Percentiles rank a stretch among this genome's conserved stretches.
Evolutionary conservation across 805 yeast genomes (phyloP).

Genomic region (Kuraishia ogatae): DNA sequence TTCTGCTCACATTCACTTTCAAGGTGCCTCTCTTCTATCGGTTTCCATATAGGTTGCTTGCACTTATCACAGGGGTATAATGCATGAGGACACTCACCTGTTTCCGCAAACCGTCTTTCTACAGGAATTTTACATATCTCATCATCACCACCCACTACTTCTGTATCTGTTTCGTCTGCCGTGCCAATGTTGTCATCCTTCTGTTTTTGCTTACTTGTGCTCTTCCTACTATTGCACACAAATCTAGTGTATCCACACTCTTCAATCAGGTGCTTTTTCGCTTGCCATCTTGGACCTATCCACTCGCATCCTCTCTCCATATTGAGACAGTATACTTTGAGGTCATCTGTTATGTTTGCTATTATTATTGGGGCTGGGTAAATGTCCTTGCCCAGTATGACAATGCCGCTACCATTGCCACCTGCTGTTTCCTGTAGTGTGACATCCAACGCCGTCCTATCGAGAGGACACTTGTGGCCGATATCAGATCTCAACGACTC

Average conservation of each 20-base stretch:
- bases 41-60: slow-evolving; percentile 16
- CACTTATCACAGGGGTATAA: slow-evolving; percentile 29
- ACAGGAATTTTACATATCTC: not conserved
- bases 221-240: slow-evolving; percentile 19
- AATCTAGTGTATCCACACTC: slow-evolving; percentile 31
- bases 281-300: slow-evolving; percentile 50
- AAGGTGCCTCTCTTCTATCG: slow-evolving; percentile 26
- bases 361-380: slow-evolving; percentile 50
- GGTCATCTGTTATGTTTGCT: slow-evolving; percentile 52
- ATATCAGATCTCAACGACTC: slow-evolving; percentile 32
- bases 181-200: slow-evolving; percentile 14
- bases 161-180: slow-evolving; percentile 2
- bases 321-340: slow-evolving; percentile 48
- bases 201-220: slow-evolving; percentile 6
- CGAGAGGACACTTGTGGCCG: slow-evolving; percentile 47
- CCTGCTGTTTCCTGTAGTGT: not conserved
- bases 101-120: not conserved
- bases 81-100: slow-evolving; percentile 29
- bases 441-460: slow-evolving; percentile 35
- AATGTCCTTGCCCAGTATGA: slow-evolving; percentile 15
- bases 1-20: slow-evolving; percentile 30
- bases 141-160: not conserved
- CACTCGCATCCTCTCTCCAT: slow-evolving; percentile 44
- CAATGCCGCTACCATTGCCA: slow-evolving; percentile 3
- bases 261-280: slow-evolving; percentile 37